Conservation (phyloP, 2,329 filamentous ascomycete species). For the Aulographum hederae region DNA sequence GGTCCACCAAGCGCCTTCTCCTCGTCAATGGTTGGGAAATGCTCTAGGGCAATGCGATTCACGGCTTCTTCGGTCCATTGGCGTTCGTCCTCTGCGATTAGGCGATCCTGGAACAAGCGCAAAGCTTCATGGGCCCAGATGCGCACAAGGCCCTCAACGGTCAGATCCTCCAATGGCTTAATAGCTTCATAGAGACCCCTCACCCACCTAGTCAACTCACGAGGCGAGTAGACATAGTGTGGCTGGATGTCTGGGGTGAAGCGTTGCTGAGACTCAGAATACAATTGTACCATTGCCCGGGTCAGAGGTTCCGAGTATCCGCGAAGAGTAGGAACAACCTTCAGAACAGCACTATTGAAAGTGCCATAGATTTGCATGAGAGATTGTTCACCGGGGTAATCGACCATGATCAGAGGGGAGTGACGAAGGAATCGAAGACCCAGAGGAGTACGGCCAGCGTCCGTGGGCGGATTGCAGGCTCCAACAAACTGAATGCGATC, state of each 20-base stretch:
- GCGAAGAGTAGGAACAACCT: conserved; percentile 87
- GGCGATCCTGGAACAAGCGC: conserved; percentile 88
- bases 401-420: conserved; percentile 97
- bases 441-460: conserved; percentile 88
- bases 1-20: conserved; percentile 75
- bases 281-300: conserved; percentile 94
- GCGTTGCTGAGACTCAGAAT: conserved; percentile 78
- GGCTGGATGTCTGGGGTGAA: conserved; percentile 96
- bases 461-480: conserved; percentile 94
- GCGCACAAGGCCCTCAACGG: conserved; percentile 77
- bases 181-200: conserved; percentile 96
- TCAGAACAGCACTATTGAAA: conserved; percentile 89
- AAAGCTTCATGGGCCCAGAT: conserved; percentile 98
- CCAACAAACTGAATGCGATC: conserved; percentile 98
- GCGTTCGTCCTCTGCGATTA: conserved; percentile 85
- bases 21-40: conserved; percentile 92
- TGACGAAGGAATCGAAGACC: conserved; percentile 88
- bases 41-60: conserved; percentile 67
- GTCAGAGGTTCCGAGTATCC: conserved; percentile 90
- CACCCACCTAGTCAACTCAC: conserved; percentile 95
- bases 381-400: conserved; percentile 91
- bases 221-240: conserved; percentile 97
- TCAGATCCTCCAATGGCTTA: conserved; percentile 69
- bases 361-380: conserved; percentile 96
- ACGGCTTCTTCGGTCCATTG: conserved; percentile 89